A percentile compares a stretch with the other conserved stretches of the same genome.
Conservation (phyloP, 176 grass and related monocot genomes). For the Carex myosuroides region DNA sequence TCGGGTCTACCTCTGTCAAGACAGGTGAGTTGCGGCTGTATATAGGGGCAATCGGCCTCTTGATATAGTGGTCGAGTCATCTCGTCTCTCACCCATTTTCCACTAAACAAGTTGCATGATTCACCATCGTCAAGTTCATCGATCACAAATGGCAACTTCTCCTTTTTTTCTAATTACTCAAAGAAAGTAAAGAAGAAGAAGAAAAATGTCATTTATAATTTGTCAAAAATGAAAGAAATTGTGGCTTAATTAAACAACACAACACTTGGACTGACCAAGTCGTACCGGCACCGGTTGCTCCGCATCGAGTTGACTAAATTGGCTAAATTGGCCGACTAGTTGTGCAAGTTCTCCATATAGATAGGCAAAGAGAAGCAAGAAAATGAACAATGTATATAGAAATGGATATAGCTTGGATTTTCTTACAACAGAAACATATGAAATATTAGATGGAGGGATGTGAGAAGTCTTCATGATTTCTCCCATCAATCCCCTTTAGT, state of each 20-base stretch:
- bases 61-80: slow-evolving; percentile 41
- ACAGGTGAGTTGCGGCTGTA: slow-evolving; percentile 83
- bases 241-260: too few relatives aligned
- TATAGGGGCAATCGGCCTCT: slow-evolving; percentile 69
- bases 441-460: background rate
- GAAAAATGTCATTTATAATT: background rate
- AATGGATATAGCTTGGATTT: slow-evolving; percentile 35
- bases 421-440: slow-evolving; percentile 17
- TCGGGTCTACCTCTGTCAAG: slow-evolving; percentile 61
- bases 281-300: background rate
- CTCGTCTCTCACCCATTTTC: slow-evolving; percentile 52
- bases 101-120: slow-evolving; percentile 54
- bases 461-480: slow-evolving; percentile 45
- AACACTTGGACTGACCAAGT: too few relatives aligned
- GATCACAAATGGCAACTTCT: slow-evolving; percentile 42
- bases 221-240: too few relatives aligned
- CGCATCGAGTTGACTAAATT: background rate
- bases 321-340: slow-evolving; percentile 19
- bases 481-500: background rate
- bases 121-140: slow-evolving; percentile 37
- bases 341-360: slow-evolving; percentile 46
- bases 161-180: background rate
- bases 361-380: slow-evolving; percentile 48
- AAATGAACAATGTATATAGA: slow-evolving; percentile 32
- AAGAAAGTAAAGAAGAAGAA: background rate